Evolutionary conservation across 225 moss, liverwort and hornwort species (phyloP), one percentile per base, ranked within the genome.

Genomic region (Sphagnum contortum): DNA sequence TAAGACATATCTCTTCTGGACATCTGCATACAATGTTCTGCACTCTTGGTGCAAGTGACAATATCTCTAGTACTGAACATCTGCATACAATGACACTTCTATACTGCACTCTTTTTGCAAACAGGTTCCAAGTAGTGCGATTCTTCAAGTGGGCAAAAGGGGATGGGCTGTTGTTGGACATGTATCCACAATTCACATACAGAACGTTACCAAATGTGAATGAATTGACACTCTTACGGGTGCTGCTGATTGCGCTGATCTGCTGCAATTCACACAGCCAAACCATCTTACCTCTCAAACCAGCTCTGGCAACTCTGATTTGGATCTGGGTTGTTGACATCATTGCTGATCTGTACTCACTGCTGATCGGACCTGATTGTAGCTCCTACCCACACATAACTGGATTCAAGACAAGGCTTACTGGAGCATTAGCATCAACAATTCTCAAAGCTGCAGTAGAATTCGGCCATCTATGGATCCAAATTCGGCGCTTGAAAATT

Each of bases 131-230:
- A 0, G 71, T 68, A 14, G 46, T 63, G 3, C 57, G 77, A 7
- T 77, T 77, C 46, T 68, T 61, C 8, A 54, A 62, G 3, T 81
- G 74, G 81, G 81, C 64, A 47, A 53, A 63, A 11, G 77, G 77
- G 7, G 74, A 81, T 12, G 69, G 72, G 8, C 6, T 70, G 12
- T 60, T 81, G 11, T 56, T 77, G 12, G 66, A 69, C 57, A 69
- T 58, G 67, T 75, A 72, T 10, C 77, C 74, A 11, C 9, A 67
- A 4, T 49, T 65, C 8, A 69, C 74, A 8, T 81, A 69, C 57
- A 4, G 44, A 48, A 56, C 58, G 1, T 9, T 63, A 56, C 66
- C 71, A 9, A 77, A 69, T 9, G 63, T 55, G 47, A 56, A 60
- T 12, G 74, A 74, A 62, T 62, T 75, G 56, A 47, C 77, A 2